Base-by-base conservation (phyloP, 2,329 filamentous ascomycete species). In the Apiospora malaysiana region DNA sequence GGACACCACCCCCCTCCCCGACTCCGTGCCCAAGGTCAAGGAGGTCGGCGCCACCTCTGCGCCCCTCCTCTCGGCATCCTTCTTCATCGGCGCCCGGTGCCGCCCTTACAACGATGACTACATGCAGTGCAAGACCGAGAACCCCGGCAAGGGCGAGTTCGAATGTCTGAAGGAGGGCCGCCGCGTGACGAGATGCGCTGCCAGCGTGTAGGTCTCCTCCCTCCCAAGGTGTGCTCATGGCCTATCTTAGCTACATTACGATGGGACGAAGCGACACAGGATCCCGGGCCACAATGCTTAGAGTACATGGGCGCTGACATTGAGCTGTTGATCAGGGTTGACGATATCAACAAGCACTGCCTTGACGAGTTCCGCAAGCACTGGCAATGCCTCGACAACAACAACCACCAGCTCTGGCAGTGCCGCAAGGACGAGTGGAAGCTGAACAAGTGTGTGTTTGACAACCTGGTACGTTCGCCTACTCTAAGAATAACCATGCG, bases 81-180 rank as follows among this genome's bases (percentile, higher is more conserved):
- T 93, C 89, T 99, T 98, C 83, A 99, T 99, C 81, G 96, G 96
- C 74, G 95, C 94, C 76, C 92, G 95, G 80, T 99, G 96, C 91
- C 92, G 90, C 82, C 87, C 93, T 71, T 99, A 95, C 88, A 98
- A 98, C 84, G 96, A 99, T 87, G 96, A 99, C 85, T 99, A 93
- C 86, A 99, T 99, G 95, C 93, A 97, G 87, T 99, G 96, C 92
- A 99, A 99, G 92, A 93, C 90, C 77, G 94, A 98, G 85, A 91
- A 94, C 78, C 92, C 93, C 74, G 96, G 96, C 78, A 91, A 90
- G 83, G 96, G 94, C 82, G 96, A 99, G 87, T 83, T 97, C 74
- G 94, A 97, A 77, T 99, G 96, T 85, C 85, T 99, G 89, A 95
- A 94, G 88, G 96, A 99, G 86, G 96, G 96, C 71, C 90, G 96